Conservation (phyloP, 495 filamentous ascomycete species). For the Thozetella sp. region DNA sequence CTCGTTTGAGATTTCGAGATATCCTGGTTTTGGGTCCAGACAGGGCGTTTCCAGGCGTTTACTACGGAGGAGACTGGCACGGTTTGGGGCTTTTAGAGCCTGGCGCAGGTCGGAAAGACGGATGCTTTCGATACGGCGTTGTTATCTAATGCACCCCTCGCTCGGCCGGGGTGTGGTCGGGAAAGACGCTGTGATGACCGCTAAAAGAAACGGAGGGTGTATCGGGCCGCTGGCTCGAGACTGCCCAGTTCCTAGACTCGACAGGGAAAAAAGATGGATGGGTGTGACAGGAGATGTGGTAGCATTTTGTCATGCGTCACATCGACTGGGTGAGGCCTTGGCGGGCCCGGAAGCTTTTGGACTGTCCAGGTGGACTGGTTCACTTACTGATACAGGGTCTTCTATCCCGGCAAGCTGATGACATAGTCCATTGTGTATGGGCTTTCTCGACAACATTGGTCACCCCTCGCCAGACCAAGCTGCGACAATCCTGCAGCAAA, state of each 20-base stretch:
- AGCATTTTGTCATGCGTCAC: background rate
- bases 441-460: background rate
- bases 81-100: background rate
- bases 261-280: background rate
- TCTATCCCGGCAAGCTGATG: background rate
- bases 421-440: background rate
- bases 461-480: background rate
- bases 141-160: background rate
- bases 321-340: background rate
- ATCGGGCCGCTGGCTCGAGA: background rate
- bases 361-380: no score
- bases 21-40: background rate
- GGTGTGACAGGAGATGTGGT: background rate
- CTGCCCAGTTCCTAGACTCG: background rate
- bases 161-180: background rate
- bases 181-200: background rate
- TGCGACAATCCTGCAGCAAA: background rate
- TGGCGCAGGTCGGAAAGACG: constrained; percentile 2
- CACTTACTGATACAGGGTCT: no score
- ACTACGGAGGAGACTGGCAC: background rate
- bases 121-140: background rate
- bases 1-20: background rate
- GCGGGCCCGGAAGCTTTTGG: background rate
- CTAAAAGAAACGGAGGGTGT: background rate
- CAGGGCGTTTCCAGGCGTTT: background rate